Base-by-base conservation (phyloP, 2,329 filamentous ascomycete genomes). In the Coniochaeta ligniaria region DNA sequence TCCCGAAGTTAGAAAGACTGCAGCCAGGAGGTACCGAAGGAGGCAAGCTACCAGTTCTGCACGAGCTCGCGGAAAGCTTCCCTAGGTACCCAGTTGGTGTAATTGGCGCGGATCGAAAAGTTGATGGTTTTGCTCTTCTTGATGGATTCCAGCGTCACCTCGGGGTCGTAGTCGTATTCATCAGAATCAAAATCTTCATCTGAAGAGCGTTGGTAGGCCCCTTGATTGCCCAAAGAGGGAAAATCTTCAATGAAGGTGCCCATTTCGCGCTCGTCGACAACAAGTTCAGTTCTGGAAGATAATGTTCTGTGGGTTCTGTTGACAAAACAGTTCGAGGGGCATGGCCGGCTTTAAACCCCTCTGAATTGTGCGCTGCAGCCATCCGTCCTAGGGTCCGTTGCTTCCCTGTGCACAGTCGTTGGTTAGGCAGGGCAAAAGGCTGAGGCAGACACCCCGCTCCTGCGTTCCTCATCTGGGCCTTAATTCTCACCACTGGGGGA, bases 61-160 rank as follows among this genome's bases (percentile, higher is more conserved):
- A 72, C 63, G 3, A 73, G 60, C 61, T 73, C 72, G 17, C 70
- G 66, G 28, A 74, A 73, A 6, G 71, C 71, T 59, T 72, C 66
- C 12, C 59, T 38, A 3, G 62, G 60, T 1, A 43, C 47, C 62
- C 63, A 67, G 20, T 59, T 54, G 6, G 61, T 62, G 59, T 64
- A 65, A 14, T 54, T 60, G 45, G 60, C 59, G 22, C 45, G 57
- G 47, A 63, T 63, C 20, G 60, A 55, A 28, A 52, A 52, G 22
- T 26, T 22, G 59, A 62, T 60, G 11, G 59, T 62, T 31, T 59
- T 60, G 58, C 61, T 62, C 17, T 56, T 60, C 1, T 38, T 20
- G 33, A 62, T 59, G n/a, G 20, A 26, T 26, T 14, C 22, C 22
- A 52, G 20, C 17, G 47, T 52, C 22, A 52, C 22, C 22, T 52